Evolutionary conservation across 495 filamentous ascomycete genomes (phyloP), one percentile per base, ranked within the genome.

Genomic region (Hypoxylon cercidicola): DNA sequence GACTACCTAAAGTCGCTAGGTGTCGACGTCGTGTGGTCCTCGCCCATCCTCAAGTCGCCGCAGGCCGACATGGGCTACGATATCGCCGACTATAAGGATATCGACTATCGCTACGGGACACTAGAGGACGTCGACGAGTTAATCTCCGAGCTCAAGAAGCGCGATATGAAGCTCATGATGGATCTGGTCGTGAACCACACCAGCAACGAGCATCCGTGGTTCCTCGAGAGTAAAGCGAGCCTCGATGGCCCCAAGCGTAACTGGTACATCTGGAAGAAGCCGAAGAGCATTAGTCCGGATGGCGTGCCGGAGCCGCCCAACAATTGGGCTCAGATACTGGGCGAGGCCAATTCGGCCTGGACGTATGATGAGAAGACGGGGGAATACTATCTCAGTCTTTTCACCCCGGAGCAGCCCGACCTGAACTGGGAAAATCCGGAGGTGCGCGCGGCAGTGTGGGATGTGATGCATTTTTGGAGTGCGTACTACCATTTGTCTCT

Each of bases 121-220:
- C 72, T 89, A 50, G 80, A 77, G 57, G 85, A 89, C 65, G 78
- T 87, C 3, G 85, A 87, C 21, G 75, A 77, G 19, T 64, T 89
- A 23, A 84, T 86, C 21, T 55, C 80, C 19, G 83, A 81, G 11
- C 76, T 82, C 11, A 84, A 87, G 55, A 71, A 81, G n/a, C 74
- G 84, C 2, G 84, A 81, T 4, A 86, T 89, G 82, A 86, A 82
- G 66, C 76, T 89, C 8, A 75, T 89, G 21, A 83, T 89, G 81
- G 87, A 89, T 64, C 62, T 89, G 19, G 87, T 89, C 0, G 84
- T 88, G 9, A 90, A 90, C 57, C 88, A 89, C 64, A 87, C 85
- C 4, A 85, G 81, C 21, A 82, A 88, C 55, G 81, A 88, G 72
- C 84, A 88, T 64, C 77, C 79, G 20, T 90, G 88, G 88, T 90